These are phyloP conservation scores for Dalechampia spathulata DNA, from an alignment of 441 rosid species.

Conservation along the genomic window DNA sequence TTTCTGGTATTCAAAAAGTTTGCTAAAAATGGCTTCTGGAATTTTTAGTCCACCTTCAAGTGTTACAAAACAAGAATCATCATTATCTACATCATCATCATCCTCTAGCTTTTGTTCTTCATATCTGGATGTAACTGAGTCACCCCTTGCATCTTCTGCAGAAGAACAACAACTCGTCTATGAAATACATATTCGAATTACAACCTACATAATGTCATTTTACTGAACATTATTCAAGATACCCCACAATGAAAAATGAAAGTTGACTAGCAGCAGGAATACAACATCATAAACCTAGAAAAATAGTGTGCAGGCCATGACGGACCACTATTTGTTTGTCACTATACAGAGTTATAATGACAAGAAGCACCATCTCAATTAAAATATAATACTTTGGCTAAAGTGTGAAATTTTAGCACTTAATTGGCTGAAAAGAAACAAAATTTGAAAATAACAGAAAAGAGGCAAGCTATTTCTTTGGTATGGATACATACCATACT, in stretches of 20 bases:
- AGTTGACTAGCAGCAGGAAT: neutral
- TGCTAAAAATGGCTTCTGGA: slow-evolving; percentile 54
- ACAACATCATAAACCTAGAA: neutral
- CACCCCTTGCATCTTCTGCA: slow-evolving; percentile 39
- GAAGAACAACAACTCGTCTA: slow-evolving; percentile 2
- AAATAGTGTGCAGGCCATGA: neutral
- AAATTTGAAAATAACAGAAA: slow-evolving; percentile 1
- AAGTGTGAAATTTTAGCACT: slow-evolving; percentile 3
- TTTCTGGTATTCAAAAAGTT: slow-evolving; percentile 93
- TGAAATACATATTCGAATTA: neutral
- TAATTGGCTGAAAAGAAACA: slow-evolving; percentile 2
- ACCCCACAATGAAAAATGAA: neutral
- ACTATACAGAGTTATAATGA: no score
- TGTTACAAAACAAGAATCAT: slow-evolving; percentile 38
- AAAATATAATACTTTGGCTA: neutral
- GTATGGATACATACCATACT: slow-evolving; percentile 2
- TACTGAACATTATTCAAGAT: neutral
- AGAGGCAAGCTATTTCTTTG: slow-evolving; percentile 6
- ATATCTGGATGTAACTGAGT: slow-evolving; percentile 34
- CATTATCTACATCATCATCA: slow-evolving; percentile 35
- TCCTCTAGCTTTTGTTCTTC: slow-evolving; percentile 57
- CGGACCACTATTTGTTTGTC: neutral
- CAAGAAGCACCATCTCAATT: neutral
- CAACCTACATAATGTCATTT: neutral
- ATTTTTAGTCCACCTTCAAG: slow-evolving; percentile 88